phyloP scores from a whole-genome alignment of 345 rosid genomes.

The Alliaria petiolata region DNA sequence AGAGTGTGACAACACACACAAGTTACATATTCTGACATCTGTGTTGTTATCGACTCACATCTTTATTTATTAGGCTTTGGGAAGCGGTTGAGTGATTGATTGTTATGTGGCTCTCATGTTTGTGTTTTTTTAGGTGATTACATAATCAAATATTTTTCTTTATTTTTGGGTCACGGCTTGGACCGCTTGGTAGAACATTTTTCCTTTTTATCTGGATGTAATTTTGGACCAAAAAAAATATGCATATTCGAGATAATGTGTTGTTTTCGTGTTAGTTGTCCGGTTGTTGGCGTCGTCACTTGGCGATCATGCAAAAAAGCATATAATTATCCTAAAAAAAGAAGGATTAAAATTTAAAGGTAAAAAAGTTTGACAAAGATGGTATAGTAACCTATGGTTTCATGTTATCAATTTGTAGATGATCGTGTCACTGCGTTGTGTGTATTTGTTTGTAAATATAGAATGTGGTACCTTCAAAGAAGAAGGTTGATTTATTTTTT shows the following conservation, averaged over 20 bases:
- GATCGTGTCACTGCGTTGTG: not conserved
- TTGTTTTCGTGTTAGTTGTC: slow-evolving; percentile 1
- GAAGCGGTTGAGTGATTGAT: slow-evolving; percentile 8
- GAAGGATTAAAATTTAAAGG: not conserved
- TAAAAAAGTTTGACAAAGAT: not conserved
- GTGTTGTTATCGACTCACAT: slow-evolving; percentile 2
- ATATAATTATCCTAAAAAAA: not conserved
- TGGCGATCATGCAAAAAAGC: slow-evolving; percentile 5
- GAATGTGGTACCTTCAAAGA: not conserved
- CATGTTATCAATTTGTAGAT: not conserved
- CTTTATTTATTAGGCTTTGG: slow-evolving; percentile 8
- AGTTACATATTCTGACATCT: slow-evolving; percentile 6
- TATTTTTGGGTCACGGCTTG: not conserved
- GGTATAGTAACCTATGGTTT: not conserved
- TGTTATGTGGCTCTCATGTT: slow-evolving; percentile 5
- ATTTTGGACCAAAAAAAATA: not conserved
- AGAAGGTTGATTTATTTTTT: too few species aligned
- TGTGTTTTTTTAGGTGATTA: not conserved
- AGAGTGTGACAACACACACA: not conserved
- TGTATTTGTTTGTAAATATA: not conserved
- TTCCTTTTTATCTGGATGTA: not conserved
- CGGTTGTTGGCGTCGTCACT: too few species aligned
- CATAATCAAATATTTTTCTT: not conserved
- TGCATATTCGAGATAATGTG: slow-evolving; percentile 17
- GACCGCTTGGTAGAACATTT: not conserved